A percentile compares a stretch with the other conserved stretches of the same genome.
phyloP scores from a whole-genome alignment of 331 rosid species.

The Stylosanthes scabra region DNA sequence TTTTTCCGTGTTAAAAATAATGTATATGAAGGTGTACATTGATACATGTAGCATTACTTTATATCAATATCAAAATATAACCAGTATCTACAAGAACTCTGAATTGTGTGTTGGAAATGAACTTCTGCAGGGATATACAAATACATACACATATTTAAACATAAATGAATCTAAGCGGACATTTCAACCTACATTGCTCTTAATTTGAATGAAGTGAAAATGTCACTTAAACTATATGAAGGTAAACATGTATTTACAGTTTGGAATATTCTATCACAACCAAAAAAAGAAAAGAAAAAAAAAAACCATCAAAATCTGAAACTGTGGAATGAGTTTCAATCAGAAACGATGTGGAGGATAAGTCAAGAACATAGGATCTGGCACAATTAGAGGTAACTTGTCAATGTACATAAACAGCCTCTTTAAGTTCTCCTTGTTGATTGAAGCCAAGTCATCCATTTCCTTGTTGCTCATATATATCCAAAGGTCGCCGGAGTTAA shows the following conservation, averaged over 20 bases:
- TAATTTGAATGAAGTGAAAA: constrained; percentile 1
- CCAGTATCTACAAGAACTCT: neutral
- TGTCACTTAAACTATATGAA: neutral
- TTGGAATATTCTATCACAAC: constrained; percentile 32
- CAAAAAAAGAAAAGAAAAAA: neutral
- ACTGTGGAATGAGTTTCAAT: constrained; percentile 29
- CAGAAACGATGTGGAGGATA: constrained; percentile 41
- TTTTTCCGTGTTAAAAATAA: no score
- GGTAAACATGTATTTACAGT: constrained; percentile 44
- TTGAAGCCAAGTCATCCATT: constrained; percentile 60
- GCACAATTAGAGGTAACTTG: constrained; percentile 70
- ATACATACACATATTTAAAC: neutral
- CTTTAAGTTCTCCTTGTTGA: constrained; percentile 68
- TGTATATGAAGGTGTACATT: no score
- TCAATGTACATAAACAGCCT: constrained; percentile 73
- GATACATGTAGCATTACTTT: no score
- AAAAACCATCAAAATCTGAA: neutral
- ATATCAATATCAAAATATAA: neutral
- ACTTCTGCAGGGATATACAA: neutral
- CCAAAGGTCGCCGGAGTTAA: constrained; percentile 89
- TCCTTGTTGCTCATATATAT: constrained; percentile 66
- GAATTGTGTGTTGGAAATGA: neutral
- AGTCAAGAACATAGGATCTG: constrained; percentile 59
- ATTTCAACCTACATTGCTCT: constrained; percentile 1
- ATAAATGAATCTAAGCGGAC: neutral